phyloP scores from a whole-genome alignment of 805 yeast species.

The Kodamaea kaohsiungensis region DNA sequence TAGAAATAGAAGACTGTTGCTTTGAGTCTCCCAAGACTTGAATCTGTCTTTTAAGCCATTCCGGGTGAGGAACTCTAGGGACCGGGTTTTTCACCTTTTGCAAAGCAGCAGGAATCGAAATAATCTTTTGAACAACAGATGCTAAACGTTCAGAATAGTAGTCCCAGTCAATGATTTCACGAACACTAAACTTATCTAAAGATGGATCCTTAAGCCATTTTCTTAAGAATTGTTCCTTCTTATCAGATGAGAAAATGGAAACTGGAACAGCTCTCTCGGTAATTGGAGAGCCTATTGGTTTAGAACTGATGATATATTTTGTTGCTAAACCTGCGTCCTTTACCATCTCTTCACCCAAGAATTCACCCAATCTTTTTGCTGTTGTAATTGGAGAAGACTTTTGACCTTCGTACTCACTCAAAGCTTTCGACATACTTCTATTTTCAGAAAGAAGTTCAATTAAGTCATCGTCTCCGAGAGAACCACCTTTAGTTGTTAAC shows the following conservation, averaged over 20 bases:
- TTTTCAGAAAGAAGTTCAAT: conserved; percentile 95
- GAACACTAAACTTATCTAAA: conserved; percentile 78
- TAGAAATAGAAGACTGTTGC: conserved; percentile 67
- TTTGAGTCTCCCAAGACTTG: conserved; percentile 59
- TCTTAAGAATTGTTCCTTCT: conserved; percentile 71
- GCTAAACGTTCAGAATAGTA: conserved; percentile 90
- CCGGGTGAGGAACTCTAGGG: conserved; percentile 91
- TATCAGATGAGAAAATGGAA: conserved; percentile 89
- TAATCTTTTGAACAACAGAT: conserved; percentile 90
- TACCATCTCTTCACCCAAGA: conserved; percentile 94
- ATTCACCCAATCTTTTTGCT: conserved; percentile 89
- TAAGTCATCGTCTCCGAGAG: conserved; percentile 90
- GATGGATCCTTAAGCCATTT: conserved; percentile 86
- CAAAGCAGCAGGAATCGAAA: conserved; percentile 95
- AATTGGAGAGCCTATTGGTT: conserved; percentile 83
- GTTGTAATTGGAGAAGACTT: conserved; percentile 96
- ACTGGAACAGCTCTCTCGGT: conserved; percentile 97
- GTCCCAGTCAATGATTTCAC: conserved; percentile 89
- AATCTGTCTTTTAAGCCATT: conserved; percentile 78
- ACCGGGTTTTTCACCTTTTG: conserved; percentile 90
- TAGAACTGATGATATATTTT: conserved; percentile 84
- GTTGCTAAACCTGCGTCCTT: conserved; percentile 96
- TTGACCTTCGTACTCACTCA: conserved; percentile 85
- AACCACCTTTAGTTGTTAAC: conserved; percentile 79
- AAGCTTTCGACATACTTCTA: conserved; percentile 89